These are phyloP conservation scores for Leishmania gerbilli DNA, from an alignment of 208 protist species.

Conservation along the genomic window DNA sequence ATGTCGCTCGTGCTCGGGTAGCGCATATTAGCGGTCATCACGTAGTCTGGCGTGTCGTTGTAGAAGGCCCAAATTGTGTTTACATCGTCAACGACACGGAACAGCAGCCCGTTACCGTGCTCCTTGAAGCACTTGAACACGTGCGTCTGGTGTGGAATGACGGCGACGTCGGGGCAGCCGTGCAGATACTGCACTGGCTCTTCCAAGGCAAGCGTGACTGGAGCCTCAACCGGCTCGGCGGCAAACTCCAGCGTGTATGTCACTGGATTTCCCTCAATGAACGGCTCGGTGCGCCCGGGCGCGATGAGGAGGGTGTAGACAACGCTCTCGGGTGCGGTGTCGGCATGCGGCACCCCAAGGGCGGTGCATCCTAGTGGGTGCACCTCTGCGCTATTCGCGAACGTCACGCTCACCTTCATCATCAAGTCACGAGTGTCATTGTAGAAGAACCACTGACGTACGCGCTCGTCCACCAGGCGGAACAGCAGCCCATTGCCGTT, in stretches of 20 bases:
- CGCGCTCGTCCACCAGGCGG: slow-evolving; percentile 54
- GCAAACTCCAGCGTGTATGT: slow-evolving; percentile 64
- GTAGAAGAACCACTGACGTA: slow-evolving; percentile 52
- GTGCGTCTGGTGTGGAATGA: slow-evolving; percentile 61
- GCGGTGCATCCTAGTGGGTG: slow-evolving; percentile 29
- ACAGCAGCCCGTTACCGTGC: slow-evolving; percentile 77
- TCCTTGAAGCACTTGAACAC: slow-evolving; percentile 75
- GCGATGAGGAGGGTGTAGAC: slow-evolving; percentile 49
- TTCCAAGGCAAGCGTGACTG: background rate
- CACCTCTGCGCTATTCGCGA: slow-evolving; percentile 39
- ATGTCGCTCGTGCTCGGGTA: slow-evolving; percentile 30
- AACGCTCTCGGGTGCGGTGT: slow-evolving; percentile 18
- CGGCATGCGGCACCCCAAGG: slow-evolving; percentile 20
- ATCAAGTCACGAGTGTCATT: slow-evolving; percentile 62
- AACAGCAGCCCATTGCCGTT: slow-evolving; percentile 73
- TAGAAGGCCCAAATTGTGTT: slow-evolving; percentile 81
- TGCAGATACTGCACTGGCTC: slow-evolving; percentile 45
- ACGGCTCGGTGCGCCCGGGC: slow-evolving; percentile 55
- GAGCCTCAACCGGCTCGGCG: slow-evolving; percentile 45
- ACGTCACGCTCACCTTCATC: slow-evolving; percentile 56
- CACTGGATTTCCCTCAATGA: slow-evolving; percentile 53
- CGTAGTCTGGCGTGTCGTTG: slow-evolving; percentile 82
- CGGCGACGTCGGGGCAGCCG: slow-evolving; percentile 46
- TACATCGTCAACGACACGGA: slow-evolving; percentile 73
- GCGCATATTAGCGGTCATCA: slow-evolving; percentile 66